Base-by-base conservation (phyloP, 345 rosid species). In the Syzygium grande region DNA sequence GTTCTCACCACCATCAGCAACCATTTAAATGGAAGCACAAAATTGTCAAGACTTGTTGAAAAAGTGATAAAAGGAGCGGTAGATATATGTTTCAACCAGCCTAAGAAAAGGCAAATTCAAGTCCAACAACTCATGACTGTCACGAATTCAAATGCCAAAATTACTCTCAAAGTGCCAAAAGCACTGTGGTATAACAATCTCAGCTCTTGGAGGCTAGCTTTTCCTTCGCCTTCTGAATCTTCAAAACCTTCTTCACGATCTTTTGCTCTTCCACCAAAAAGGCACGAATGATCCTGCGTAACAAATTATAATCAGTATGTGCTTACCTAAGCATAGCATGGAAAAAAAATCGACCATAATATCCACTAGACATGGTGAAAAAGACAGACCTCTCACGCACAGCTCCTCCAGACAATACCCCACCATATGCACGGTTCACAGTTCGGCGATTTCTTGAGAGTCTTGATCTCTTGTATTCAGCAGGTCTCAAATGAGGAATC, bases 221-320 rank as follows among this genome's bases (percentile, higher is more conserved):
- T 30, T 86, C 87, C 56, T 65, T 86, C 0, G 59, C 84, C 84
- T 86, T 86, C 49, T 86, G 87, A 68, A 86, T 86, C 56, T 86
- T 86, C 87, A 86, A 65, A 27, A 86, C 87, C 59, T 86, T 86
- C 87, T 86, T 86, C 84, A 86, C 87, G 16, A 86, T 86, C 83
- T 86, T 86, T 79, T 86, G 87, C 56, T 86, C 84, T 51, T 86
- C 87, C 80, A 86, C 87, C 87, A 86, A 68, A 79, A 86, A 86
- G 29, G 84, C 87, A 0, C 84, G 84, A 5, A 86, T 86, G 58
- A 86, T 86, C 87, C 84, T 86, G 3, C 27, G 30, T 29, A 59
- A 56, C 25, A 73, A 34, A 73, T 73, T 14, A 73, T 34, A 73
- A 73, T 34, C 80, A 34, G 79, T 13, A 73, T 73, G 23, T 19